Base-by-base conservation (phyloP, 2,329 filamentous ascomycete genomes). In the Sporothrix inflata region DNA sequence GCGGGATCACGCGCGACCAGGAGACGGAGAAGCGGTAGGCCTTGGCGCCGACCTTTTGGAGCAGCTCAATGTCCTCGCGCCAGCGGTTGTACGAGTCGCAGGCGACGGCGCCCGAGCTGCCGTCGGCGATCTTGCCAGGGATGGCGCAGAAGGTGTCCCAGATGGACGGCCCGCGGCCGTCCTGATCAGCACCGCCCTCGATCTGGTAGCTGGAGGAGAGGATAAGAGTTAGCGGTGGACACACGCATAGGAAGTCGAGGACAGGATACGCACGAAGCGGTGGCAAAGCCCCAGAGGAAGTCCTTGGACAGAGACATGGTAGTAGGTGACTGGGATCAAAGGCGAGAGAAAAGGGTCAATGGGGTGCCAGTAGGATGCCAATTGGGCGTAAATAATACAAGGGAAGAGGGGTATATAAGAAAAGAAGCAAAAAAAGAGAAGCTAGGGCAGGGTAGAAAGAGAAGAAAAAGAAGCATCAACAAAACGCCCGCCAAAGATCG, bases 91-190 rank as follows among this genome's bases (percentile, higher is more conserved):
- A 97, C 38, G 92, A 94, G 83, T 97, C 93, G 83, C 94, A 97
- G 49, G 94, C 93, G 57, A 92, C 87, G 69, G 89, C 90, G 69
- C 94, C 94, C 57, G 89, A 91, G 76, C 86, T 90, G 72, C 89
- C 91, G 77, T 93, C 92, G 71, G 93, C 92, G 77, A 96, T 94
- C 83, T 96, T 97, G 78, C 92, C 92, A 7, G 91, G 90, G 70
- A 89, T 91, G 74, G 88, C 88, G 82, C 92, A 94, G 84, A 97
- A 97, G n/a, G 88, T 91, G 82, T 97, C 94, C 94, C 94, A 97
- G 81, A 97, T 96, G 74, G 91, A 93, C 71, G 92, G 90, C 27
- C 88, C 91, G 75, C 93, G 92, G 75, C 93, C 94, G 79, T 95
- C 93, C 78, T 91, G 88, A 65, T 91, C 84, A 51, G 87, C 85